Evolutionary conservation across 768 basidiomycete genomes (phyloP), one percentile per base, ranked within the genome.

Genomic region (Mycena venus): DNA sequence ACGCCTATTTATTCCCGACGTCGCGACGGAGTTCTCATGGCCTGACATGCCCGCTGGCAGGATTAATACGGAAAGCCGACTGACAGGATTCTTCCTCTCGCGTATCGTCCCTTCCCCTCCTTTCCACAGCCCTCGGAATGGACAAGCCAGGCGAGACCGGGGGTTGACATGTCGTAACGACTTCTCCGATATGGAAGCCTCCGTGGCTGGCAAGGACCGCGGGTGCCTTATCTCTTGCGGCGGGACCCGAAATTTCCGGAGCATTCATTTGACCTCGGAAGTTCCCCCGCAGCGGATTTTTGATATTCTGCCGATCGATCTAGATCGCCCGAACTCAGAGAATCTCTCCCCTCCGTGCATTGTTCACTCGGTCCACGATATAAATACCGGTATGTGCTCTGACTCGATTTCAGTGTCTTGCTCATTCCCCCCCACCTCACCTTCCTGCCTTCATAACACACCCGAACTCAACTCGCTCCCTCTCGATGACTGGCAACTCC

Each of bases 171-270:
- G 27, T 44, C 42, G 6, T 44, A 2, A 27, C n/a, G 25, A 51
- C n/a, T 11, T 27, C 49, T 25, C n/a, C 49, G 25, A 27, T 51
- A 12, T 51, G 12, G 5, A 21, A n/a, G 64, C 80, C 86, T 56
- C 29, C 55, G n/a, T n/a, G n/a, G n/a, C n/a, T n/a, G n/a, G n/a
- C n/a, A n/a, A 3, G 19, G 27, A 56, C 55, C 15, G 14, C 5
- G 55, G 17, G 32, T 14, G 29, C 23, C 53, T 29, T 55, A 29
- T 27, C 53, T 29, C n/a, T 59, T n/a, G n/a, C n/a, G n/a, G n/a
- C 56, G n/a, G 32, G 2, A n/a, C 31, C 15, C n/a, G 31, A 5
- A 34, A n/a, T 23, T 11, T 10, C 6, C 23, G 34, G 32, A 23
- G 58, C 21, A 59, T 59, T 36, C 23, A n/a, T n/a, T n/a, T n/a